Conservation (phyloP, 306 rosid genomes). For the Inga oerstediana region DNA sequence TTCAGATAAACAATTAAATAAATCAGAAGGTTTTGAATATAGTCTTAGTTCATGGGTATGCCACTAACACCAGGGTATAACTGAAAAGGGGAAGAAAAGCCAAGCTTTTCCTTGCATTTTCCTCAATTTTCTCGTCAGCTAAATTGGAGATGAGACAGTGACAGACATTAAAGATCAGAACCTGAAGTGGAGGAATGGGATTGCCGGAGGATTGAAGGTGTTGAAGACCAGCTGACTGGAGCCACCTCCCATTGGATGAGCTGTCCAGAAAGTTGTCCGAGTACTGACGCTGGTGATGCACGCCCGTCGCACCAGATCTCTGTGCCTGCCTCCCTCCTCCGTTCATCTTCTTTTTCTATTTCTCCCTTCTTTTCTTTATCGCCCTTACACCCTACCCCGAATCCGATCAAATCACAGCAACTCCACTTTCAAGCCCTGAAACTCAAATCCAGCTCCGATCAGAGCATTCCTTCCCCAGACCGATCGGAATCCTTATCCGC, state of each 20-base stretch:
- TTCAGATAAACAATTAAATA: neutral
- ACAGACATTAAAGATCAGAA: conserved; percentile 29
- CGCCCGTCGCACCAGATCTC: conserved; percentile 74
- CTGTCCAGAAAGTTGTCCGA: conserved; percentile 73
- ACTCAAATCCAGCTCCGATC: conserved; percentile 8
- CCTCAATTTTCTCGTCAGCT: neutral
- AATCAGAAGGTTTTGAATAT: neutral
- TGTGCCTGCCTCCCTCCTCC: conserved; percentile 66
- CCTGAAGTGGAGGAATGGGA: conserved; percentile 73
- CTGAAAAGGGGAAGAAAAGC: neutral
- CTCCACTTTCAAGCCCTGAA: neutral
- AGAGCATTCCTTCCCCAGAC: neutral
- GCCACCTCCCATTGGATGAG: conserved; percentile 66
- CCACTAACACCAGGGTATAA: neutral
- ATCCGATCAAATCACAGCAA: neutral
- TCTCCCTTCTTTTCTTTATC: neutral
- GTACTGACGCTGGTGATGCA: conserved; percentile 70
- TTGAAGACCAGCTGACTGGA: conserved; percentile 95
- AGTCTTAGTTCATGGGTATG: neutral
- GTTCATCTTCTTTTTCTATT: conserved; percentile 54
- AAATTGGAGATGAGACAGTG: neutral
- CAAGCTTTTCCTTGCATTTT: neutral
- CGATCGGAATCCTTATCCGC: neutral
- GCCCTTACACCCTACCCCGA: neutral
- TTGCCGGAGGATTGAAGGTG: conserved; percentile 74